Percentiles rank a stretch among this genome's conserved stretches.
These are phyloP conservation scores for Tulasnella calospora DNA, from an alignment of 768 basidiomycete genomes.

Conservation along the genomic window DNA sequence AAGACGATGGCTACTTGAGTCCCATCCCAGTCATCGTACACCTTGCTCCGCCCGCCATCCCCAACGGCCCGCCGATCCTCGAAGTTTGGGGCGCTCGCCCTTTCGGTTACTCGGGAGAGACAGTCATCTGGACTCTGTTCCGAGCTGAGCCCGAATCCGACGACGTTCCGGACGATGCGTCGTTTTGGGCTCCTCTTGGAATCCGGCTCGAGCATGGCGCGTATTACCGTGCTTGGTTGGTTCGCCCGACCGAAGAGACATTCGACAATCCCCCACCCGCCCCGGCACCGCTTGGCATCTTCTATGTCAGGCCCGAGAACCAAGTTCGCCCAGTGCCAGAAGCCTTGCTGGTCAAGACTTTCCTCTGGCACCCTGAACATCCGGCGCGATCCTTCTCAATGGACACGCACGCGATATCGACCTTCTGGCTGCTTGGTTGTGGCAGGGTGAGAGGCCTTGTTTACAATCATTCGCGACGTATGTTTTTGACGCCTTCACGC, in stretches of 20 bases:
- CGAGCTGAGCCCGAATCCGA: conserved; percentile 20
- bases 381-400: not conserved
- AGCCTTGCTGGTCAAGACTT: conserved; percentile 17
- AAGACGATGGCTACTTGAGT: conserved; percentile 5
- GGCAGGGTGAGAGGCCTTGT: not conserved
- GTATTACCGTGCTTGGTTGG: conserved; percentile 18
- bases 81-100: conserved; percentile 22
- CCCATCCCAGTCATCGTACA: conserved; percentile 16
- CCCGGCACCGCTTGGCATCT: not conserved
- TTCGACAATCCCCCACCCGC: not conserved
- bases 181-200: conserved; percentile 21
- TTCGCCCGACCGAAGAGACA: not conserved
- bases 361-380: conserved; percentile 5
- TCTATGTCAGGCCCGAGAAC: conserved; percentile 3
- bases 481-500: not conserved
- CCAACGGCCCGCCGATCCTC: conserved; percentile 14
- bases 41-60: conserved; percentile 9
- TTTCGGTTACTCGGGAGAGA: conserved; percentile 15
- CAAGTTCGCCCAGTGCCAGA: not conserved
- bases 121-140: conserved; percentile 15
- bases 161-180: conserved; percentile 7
- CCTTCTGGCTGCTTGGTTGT: conserved; percentile 19
- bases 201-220: not conserved
- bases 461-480: not conserved
- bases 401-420: conserved; percentile 10